Evolutionary conservation across 208 protist species (phyloP), one percentile per base, ranked within the genome.

Genomic region (Leishmania braziliensis): DNA sequence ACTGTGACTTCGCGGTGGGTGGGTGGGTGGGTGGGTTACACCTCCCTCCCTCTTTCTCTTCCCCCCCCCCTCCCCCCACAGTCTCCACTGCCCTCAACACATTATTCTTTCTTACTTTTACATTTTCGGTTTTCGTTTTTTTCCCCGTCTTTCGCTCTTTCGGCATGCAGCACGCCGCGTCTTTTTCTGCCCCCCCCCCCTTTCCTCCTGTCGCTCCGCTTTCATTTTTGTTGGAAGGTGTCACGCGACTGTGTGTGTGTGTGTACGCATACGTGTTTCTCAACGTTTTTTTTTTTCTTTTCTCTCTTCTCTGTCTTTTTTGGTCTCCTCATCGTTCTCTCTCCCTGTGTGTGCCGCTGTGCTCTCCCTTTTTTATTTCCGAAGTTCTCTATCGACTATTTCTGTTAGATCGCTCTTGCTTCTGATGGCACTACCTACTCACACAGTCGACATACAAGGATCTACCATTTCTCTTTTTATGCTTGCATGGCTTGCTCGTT

Each of bases 331-430:
- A 39, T 39, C 36, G 36, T 39, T 39, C 36, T 39, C 36, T 39
- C 36, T 39, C 1, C 1, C 36, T 39, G 36, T 39, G 36, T 39
- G 9, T 71, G 20, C 48, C 60, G 16, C 60, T 65, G 51, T 8
- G 9, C 51, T 18, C 51, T 8, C 51, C 51, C 51, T 81, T 73
- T 58, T 75, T 82, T 63, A 63, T 58, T 26, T 43, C 29, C 54
- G 18, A 62, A 53, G 58, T 66, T 10, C 18, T 29, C 2, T 29
- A 36, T 36, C n/a, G 9, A 54, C 51, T 54, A 54, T 66, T 36
- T 4, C 60, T 66, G n/a, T 66, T n/a, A 36, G 60, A 29, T 66
- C 0, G 4, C 4, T 66, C n/a, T 65, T 65, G 26, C 14, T n/a
- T 66, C 29, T 36, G n/a, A 66, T 66, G 23, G 14, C 23, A 36